Base-by-base conservation (phyloP, 2,329 filamentous ascomycete genomes). In the Salinomyces thailandicus region DNA sequence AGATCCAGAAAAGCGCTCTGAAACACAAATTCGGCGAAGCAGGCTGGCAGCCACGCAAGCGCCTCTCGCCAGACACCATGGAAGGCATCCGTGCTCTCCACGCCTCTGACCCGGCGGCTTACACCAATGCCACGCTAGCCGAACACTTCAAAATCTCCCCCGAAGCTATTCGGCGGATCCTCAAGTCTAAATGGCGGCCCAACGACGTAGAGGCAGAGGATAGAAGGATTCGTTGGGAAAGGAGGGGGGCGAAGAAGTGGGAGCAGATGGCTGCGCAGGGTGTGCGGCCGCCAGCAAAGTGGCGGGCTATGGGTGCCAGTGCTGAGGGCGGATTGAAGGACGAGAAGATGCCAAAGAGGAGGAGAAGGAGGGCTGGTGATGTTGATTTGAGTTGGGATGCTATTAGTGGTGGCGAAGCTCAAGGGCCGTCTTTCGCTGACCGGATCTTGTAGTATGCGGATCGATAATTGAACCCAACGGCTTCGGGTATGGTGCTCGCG, bases 41-140 rank as follows among this genome's bases (percentile, higher is more conserved):
- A 26, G 64, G 79, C 7, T 98, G 89, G 87, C 71, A 72, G 18
- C 89, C 91, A 18, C 72, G 74, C 33, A 95, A 93, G 61, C 79
- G 79, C 40, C 71, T 98, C 7, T 96, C 91, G 0, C 91, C 91
- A 0, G 89, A 96, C 59, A 85, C 87, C 1, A 68, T 95, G 19
- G 79, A 83, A n/a, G 87, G 86, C 28, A 93, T 98, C 49, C 78
- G 86, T 28, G 79, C 83, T 14, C 68, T 98, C 20, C 77, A 95
- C 58, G 66, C 72, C 17, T 78, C 85, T 49, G 80, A 85, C 44
- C 85, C 89, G 0, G 71, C 81, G 2, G 69, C 72, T 39, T 95
- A 86, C 63, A 82, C 80, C 3, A 93, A 82, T 1, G 61, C 71
- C 12, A 71, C 76, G 20, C 75, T 96, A 11, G 76, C 89, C 1